These are phyloP conservation scores for Neurospora terricola DNA, from an alignment of 495 filamentous ascomycete species.

Conservation along the genomic window DNA sequence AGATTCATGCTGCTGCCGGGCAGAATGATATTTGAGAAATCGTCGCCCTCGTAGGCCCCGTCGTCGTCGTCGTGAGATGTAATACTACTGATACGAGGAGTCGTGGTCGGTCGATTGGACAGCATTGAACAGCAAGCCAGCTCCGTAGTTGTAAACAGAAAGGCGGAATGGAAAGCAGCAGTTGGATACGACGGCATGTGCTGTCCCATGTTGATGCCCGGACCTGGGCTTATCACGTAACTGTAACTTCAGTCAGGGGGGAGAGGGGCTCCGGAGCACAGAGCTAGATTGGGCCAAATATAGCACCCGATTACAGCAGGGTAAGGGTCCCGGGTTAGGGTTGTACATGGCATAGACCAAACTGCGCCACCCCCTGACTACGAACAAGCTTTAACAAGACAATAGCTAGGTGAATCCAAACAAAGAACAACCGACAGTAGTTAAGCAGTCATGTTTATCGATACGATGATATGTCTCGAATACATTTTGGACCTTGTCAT, in stretches of 20 bases:
- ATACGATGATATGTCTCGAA: background rate
- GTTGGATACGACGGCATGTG: background rate
- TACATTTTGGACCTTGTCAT: background rate
- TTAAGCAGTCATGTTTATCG: background rate
- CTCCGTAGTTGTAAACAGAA: background rate
- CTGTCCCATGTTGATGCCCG: background rate
- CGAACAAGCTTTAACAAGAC: background rate
- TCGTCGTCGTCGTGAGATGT: background rate
- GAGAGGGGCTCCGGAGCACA: background rate
- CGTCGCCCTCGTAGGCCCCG: background rate
- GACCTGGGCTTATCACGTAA: background rate
- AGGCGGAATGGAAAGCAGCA: background rate
- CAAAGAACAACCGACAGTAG: background rate
- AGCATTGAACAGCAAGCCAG: background rate
- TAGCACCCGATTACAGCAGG: background rate
- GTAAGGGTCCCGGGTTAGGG: background rate
- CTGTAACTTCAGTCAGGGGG: background rate
- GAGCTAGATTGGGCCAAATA: background rate
- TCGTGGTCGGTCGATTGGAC: background rate
- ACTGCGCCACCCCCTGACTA: background rate
- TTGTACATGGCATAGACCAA: background rate
- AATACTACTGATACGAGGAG: background rate
- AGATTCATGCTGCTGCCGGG: background rate
- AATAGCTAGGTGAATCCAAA: background rate
- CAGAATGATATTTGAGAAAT: background rate